Conservation (phyloP, 352 stramenopile genomes). For the Phytophthora citricola region DNA sequence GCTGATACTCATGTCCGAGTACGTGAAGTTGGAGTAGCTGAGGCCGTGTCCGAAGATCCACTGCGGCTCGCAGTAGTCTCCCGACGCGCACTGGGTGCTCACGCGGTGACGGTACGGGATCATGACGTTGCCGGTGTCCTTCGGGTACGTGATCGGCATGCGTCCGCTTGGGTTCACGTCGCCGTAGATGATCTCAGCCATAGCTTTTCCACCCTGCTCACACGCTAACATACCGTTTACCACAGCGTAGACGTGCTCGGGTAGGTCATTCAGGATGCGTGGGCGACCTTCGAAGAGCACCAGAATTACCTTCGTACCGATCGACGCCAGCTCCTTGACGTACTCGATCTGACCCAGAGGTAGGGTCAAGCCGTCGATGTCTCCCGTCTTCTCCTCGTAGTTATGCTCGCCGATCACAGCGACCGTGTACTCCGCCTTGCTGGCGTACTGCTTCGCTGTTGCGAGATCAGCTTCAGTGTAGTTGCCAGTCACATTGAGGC, state of each 20-base stretch:
- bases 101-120: conserved; percentile 30
- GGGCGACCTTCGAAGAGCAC: conserved; percentile 78
- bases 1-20: conserved; percentile 48
- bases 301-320: conserved; percentile 71
- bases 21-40: conserved; percentile 71
- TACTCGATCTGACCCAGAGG: conserved; percentile 64
- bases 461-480: conserved; percentile 37
- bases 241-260: conserved; percentile 64
- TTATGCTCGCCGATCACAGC: conserved; percentile 39
- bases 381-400: conserved; percentile 73
- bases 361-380: conserved; percentile 65
- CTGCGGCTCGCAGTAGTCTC: conserved; percentile 58
- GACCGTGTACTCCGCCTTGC: conserved; percentile 36
- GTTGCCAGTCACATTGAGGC: conserved; percentile 50
- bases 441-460: conserved; percentile 25
- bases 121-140: conserved; percentile 43
- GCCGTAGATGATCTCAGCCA: conserved; percentile 75
- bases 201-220: conserved; percentile 70
- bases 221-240: conserved; percentile 77
- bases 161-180: conserved; percentile 25
- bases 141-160: conserved; percentile 74
- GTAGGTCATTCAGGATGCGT: conserved; percentile 62
- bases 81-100: conserved; percentile 42
- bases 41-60: conserved; percentile 69
- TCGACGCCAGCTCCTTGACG: conserved; percentile 62